Conservation (phyloP, 441 rosid genomes). For the Rhodomyrtus psidioides region DNA sequence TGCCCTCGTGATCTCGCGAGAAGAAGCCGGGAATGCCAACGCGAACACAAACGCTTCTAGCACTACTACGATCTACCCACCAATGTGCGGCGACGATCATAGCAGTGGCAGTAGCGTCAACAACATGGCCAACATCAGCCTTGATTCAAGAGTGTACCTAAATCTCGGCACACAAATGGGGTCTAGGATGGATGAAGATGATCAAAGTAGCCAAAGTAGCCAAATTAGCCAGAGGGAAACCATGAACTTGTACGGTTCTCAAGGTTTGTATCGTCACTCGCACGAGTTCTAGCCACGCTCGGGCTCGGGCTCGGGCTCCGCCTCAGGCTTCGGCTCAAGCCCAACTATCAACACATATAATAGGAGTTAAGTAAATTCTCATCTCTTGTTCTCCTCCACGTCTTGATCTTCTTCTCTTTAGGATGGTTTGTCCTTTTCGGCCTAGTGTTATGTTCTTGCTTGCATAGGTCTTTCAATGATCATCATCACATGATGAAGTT, state of each 20-base stretch:
- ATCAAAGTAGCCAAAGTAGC: constrained; percentile 25
- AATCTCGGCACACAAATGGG: constrained; percentile 85
- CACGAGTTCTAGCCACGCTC: constrained; percentile 1
- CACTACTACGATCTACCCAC: constrained; percentile 33
- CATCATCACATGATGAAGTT: constrained; percentile 12
- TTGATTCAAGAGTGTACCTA: constrained; percentile 86
- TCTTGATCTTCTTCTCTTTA: neutral
- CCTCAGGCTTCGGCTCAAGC: neutral
- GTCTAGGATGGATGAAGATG: constrained; percentile 41
- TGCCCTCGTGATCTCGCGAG: constrained; percentile 87
- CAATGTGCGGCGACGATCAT: constrained; percentile 49
- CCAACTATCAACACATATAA: neutral
- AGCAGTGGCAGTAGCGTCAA: constrained; percentile 46
- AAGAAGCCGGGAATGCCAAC: constrained; percentile 53
- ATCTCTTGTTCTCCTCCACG: neutral
- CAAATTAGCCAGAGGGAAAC: constrained; percentile 47
- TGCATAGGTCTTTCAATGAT: constrained; percentile 8
- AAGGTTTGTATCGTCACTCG: neutral
- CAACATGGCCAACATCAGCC: constrained; percentile 33
- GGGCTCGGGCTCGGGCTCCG: neutral
- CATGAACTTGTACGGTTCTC: constrained; percentile 24
- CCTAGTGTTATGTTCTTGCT: neutral
- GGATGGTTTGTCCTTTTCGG: neutral
- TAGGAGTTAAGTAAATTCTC: neutral
- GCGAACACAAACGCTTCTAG: constrained; percentile 14